These are phyloP conservation scores for Botrytis deweyae DNA, from an alignment of 2,329 filamentous ascomycete genomes.

Conservation along the genomic window DNA sequence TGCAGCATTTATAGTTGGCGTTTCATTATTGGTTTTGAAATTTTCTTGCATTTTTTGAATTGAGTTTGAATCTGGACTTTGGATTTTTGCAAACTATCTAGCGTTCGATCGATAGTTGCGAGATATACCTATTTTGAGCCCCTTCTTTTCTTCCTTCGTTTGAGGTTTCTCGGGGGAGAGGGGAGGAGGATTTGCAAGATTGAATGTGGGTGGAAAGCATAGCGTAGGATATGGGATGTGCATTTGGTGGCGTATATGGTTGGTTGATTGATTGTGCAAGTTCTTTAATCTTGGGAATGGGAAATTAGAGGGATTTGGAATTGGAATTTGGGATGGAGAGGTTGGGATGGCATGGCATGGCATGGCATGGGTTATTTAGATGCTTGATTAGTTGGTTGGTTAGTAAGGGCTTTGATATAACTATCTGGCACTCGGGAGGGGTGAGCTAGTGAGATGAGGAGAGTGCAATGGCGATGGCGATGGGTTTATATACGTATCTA, in stretches of 20 bases:
- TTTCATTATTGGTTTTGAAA: background rate
- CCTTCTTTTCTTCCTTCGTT: background rate
- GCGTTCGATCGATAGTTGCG: background rate
- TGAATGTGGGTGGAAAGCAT: background rate
- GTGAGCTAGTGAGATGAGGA: background rate
- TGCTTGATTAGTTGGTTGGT: background rate
- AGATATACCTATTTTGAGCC: background rate
- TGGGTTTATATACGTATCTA: background rate
- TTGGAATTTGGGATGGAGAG: background rate
- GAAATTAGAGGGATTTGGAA: background rate
- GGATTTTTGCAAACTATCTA: background rate
- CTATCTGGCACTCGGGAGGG: background rate
- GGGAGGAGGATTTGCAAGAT: background rate
- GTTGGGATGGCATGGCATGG: background rate
- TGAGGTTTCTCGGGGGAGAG: background rate
- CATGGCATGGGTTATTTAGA: background rate
- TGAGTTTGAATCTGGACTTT: background rate
- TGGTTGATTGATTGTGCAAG: background rate
- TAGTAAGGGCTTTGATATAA: background rate
- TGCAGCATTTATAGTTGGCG: constrained; percentile 12
- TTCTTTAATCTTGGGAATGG: constrained; percentile 4
- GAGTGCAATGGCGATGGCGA: background rate
- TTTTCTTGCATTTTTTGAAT: background rate
- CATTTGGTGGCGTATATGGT: background rate
- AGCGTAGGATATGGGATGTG: constrained; percentile 6